These are phyloP conservation scores for Rubus parviflorus DNA, from an alignment of 306 rosid genomes.

Conservation along the genomic window DNA sequence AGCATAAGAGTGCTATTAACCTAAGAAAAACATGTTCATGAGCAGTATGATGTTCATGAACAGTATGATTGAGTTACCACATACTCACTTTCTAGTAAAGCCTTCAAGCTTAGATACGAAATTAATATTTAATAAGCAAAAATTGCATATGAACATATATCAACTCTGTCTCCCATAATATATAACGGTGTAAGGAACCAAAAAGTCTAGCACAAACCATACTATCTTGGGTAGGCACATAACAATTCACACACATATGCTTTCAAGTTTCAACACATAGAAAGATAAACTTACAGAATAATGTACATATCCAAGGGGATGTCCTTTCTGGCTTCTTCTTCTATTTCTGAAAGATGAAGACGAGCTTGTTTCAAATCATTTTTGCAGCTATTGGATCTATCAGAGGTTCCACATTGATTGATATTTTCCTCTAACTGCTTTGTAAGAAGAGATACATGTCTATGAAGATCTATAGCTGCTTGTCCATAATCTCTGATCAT, in stretches of 20 bases:
- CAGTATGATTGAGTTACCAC: background rate
- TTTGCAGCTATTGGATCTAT: constrained; percentile 49
- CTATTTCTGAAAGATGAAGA: constrained; percentile 67
- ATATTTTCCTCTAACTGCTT: constrained; percentile 56
- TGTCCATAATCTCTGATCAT: constrained; percentile 89
- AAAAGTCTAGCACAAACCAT: background rate
- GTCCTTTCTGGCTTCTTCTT: constrained; percentile 86
- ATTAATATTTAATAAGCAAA: background rate
- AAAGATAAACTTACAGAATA: constrained; percentile 69
- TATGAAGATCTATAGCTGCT: constrained; percentile 79
- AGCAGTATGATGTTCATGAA: background rate
- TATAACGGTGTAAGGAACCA: background rate
- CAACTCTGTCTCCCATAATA: background rate
- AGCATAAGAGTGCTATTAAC: background rate
- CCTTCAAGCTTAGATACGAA: background rate
- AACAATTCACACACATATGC: background rate
- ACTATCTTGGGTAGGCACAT: background rate
- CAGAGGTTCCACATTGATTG: constrained; percentile 53
- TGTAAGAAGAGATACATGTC: constrained; percentile 59
- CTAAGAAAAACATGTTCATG: background rate
- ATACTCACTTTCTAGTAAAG: background rate
- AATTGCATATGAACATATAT: background rate
- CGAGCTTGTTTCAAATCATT: constrained; percentile 80
- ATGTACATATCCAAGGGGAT: constrained; percentile 87
- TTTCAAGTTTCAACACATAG: background rate